These are phyloP conservation scores for Asterochloris erici DNA, from an alignment of 139 green algal genomes.

Conservation along the genomic window DNA sequence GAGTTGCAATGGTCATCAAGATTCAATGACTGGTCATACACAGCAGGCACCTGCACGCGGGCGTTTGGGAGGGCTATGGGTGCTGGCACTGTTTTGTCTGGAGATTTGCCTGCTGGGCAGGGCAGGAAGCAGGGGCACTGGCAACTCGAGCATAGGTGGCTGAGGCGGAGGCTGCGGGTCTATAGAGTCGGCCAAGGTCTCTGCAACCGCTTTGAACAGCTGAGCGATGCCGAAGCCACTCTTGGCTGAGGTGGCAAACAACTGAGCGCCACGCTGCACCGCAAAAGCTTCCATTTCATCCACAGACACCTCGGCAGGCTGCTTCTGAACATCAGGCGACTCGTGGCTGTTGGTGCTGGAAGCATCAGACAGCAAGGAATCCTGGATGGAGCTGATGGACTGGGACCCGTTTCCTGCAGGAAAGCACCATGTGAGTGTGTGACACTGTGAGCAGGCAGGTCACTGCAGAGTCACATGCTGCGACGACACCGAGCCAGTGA, in stretches of 20 bases:
- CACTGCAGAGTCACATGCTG: not conserved
- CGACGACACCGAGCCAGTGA: not conserved
- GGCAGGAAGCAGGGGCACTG: too few relatives aligned
- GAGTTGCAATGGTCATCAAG: too few relatives aligned
- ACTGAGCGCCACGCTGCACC: not conserved
- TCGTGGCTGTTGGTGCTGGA: not conserved
- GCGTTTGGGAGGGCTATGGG: too few relatives aligned
- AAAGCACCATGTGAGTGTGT: not conserved
- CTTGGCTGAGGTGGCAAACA: conserved; percentile 24
- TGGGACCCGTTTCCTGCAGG: not conserved
- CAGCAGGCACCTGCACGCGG: too few relatives aligned
- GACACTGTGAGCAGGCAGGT: not conserved
- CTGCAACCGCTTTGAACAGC: conserved; percentile 18
- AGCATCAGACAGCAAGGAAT: conserved; percentile 1
- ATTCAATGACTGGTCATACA: too few relatives aligned
- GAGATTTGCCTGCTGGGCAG: too few relatives aligned
- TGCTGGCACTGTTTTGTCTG: too few relatives aligned
- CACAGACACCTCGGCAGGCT: conserved; percentile 5
- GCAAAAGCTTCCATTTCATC: conserved; percentile 16
- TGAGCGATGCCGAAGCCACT: conserved; percentile 1
- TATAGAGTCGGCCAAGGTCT: conserved; percentile 5
- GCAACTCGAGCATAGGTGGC: not conserved
- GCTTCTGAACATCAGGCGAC: too few relatives aligned
- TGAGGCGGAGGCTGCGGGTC: not conserved
- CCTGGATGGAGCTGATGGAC: not conserved